Base-by-base conservation (phyloP, 768 basidiomycete genomes). In the Boletus huronensis region DNA sequence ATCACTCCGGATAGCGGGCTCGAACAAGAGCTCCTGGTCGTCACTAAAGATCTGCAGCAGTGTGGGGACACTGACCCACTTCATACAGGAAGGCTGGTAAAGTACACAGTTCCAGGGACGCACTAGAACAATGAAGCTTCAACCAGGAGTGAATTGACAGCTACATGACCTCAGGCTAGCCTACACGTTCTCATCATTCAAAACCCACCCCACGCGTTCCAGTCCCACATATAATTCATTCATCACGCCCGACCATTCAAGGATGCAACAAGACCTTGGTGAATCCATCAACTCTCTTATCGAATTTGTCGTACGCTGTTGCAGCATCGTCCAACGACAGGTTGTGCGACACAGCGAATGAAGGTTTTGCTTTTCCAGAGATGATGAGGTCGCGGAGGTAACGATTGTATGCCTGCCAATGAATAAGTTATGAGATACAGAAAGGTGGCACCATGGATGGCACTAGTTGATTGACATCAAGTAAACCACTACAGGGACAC, bases 311-410 rank as follows among this genome's bases (percentile, higher is more conserved):
- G 19, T 46, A 58, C 13, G 57, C 43, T 16, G 7, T 29, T 16
- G 53, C 9, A 5, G 48, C 57, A 13, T 50, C 36, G 9, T 55
- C 43, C 48, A 55, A 45, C 11, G 47, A 39, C 28, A 43, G 26
- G 45, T 48, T 42, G 28, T 53, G 52, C 8, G 52, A 57, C 9
- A 57, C 52, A 14, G 48, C 46, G 25, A 53, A 53, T 14, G 52
- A 44, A 6, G 41, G 42, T 25, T 48, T 48, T 25, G 50, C 31
- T 29, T 50, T 50, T 11, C 48, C 31, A 21, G 48, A 36, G 14
- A 55, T 49, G 31, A 57, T 40, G 38, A 55, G 49, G 48, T 57
- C 44, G 36, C 32, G 43, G 21, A 50, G 57, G 38, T 56, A 50
- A 28, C 44, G 48, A 38, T 47, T 56, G 25, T 47, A 50, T 13